Evolutionary conservation across 148 eudicot genomes (phyloP), one percentile per base, ranked within the genome.

Genomic region (Persicaria tinctoria): DNA sequence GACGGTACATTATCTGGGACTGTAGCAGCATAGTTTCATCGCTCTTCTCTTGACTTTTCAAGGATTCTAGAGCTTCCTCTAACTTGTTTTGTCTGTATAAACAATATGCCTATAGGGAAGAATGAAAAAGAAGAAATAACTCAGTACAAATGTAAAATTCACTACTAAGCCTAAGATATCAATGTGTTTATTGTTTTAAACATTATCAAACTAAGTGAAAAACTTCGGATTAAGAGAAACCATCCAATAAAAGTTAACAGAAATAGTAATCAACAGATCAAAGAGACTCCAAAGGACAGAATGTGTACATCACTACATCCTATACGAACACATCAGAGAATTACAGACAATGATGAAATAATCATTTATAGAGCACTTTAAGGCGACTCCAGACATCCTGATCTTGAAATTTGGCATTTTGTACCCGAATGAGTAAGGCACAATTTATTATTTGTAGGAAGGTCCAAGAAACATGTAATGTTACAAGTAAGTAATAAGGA

Each of bases 1-100:
- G 64, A 60, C 98, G 94, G 72, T 78, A 93, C 68, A 93, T 81
- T 70, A 93, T 93, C 86, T 93, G 98, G 51, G 94, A 86, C 81
- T 91, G 88, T 62, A 93, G 81, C 68, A 91, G 76, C 92, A 91
- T 84, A 72, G 85, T 60, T 53, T 80, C 86, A 78, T 83, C 68
- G 75, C 75, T 87, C 73, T 76, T 85, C 75, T 91, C 97, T 75
- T 78, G 85, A 79, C 85, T 88, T 81, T 89, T 85, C 86, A 89
- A 77, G 46, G 83, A 77, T 66, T 81, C 87, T 83, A 91, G 74
- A 78, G 98, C 98, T 82, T 89, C 97, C 55, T 86, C 89, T 78
- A 88, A 78, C 81, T 85, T 91, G 83, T 93, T 93, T 85, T 86
- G 86, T 82, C 92, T 86, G 85, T 90, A 91, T 71, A 87, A 82